Percentiles rank a stretch among this genome's conserved stretches.
These are phyloP conservation scores for Talaromyces sp. DNA, from an alignment of 2,329 filamentous ascomycete genomes.

Conservation along the genomic window DNA sequence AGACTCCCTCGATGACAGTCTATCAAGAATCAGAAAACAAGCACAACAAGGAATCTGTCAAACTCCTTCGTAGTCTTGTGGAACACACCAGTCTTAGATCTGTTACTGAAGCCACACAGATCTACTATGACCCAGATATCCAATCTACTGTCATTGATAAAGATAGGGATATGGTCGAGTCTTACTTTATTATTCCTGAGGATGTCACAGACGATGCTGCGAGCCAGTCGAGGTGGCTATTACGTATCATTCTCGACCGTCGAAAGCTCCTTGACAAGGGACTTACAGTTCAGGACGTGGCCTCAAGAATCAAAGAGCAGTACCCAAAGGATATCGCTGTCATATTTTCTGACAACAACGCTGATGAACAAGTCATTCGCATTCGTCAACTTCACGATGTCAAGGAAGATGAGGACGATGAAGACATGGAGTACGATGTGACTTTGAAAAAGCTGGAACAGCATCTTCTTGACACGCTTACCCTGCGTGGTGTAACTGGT, in stretches of 20 bases:
- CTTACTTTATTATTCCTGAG: slow-evolving; percentile 91
- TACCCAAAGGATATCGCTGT: slow-evolving; percentile 81
- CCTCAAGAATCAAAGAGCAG: slow-evolving; percentile 78
- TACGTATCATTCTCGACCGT: slow-evolving; percentile 87
- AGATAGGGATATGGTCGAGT: slow-evolving; percentile 91
- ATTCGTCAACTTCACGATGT: slow-evolving; percentile 70
- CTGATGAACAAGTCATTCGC: slow-evolving; percentile 89
- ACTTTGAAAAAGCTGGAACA: slow-evolving; percentile 89
- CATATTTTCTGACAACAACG: slow-evolving; percentile 97
- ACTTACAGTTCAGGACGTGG: slow-evolving; percentile 85
- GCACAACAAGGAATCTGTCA: slow-evolving; percentile 71
- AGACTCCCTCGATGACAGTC: slow-evolving; percentile 95
- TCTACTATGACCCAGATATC: slow-evolving; percentile 94
- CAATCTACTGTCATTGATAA: slow-evolving; percentile 77
- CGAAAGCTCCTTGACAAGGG: slow-evolving; percentile 91
- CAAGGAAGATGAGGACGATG: slow-evolving; percentile 68
- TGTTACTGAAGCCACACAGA: slow-evolving; percentile 86
- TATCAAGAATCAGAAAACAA: slow-evolving; percentile 61
- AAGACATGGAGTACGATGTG: slow-evolving; percentile 75
- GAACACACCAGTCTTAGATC: slow-evolving; percentile 92
- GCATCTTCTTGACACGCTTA: slow-evolving; percentile 85
- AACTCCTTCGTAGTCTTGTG: slow-evolving; percentile 77
- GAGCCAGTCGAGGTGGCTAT: slow-evolving; percentile 83
- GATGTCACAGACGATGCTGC: slow-evolving; percentile 61
- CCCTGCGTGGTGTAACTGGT: slow-evolving; percentile 81